Conservation (phyloP, 148 eudicot species). For the Amaranthus palmeri region DNA sequence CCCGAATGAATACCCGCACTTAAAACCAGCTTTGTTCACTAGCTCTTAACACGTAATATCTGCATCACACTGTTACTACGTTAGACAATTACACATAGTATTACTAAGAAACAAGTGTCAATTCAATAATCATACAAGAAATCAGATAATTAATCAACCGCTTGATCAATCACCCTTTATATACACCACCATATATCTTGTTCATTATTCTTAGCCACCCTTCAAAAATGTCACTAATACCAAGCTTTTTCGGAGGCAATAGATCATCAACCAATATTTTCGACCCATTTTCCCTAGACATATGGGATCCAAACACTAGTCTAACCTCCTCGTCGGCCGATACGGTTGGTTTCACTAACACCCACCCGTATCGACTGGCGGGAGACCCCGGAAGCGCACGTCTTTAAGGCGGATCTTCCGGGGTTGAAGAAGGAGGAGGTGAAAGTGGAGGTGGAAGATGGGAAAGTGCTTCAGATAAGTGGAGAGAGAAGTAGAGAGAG, state of each 20-base stretch:
- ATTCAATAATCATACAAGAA: too few species aligned
- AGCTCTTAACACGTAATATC: too few species aligned
- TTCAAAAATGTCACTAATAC: constrained; percentile 31
- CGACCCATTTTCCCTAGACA: constrained; percentile 37
- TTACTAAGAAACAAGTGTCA: too few species aligned
- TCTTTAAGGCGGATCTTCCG: constrained; percentile 39
- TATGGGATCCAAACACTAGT: constrained; percentile 31
- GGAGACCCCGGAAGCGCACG: constrained; percentile 39
- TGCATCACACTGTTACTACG: too few species aligned
- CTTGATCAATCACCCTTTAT: too few species aligned
- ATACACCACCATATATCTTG: background rate
- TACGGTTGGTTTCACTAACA: constrained; percentile 13
- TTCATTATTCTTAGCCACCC: background rate
- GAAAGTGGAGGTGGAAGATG: constrained; percentile 44
- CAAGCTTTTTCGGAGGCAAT: constrained; percentile 25
- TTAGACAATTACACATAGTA: background rate
- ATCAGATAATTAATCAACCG: too few species aligned
- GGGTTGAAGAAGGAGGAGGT: constrained; percentile 46
- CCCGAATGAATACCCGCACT: too few species aligned
- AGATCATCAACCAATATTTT: constrained; percentile 14
- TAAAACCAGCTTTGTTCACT: too few species aligned
- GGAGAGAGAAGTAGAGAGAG: constrained; percentile 33
- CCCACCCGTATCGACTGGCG: constrained; percentile 33
- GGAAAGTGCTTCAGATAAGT: constrained; percentile 29
- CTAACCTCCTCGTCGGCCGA: constrained; percentile 6